phyloP scores from a whole-genome alignment of 192 early-diverging fungal genomes.

The Backusella tuberculispora region DNA sequence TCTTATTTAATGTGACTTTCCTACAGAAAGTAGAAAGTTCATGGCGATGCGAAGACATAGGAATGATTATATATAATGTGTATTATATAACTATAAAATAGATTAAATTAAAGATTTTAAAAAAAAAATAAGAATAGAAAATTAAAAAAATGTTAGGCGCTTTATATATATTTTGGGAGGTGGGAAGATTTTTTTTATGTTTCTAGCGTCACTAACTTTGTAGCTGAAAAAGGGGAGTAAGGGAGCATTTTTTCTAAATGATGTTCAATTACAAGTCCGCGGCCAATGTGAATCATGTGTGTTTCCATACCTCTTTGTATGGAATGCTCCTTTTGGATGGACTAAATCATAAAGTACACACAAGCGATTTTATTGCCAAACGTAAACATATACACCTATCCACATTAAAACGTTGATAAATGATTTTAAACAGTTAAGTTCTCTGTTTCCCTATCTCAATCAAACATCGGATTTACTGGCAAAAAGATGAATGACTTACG shows the following conservation, averaged over 20 bases:
- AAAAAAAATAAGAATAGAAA: background rate
- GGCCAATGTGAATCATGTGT: background rate
- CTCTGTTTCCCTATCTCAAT: background rate
- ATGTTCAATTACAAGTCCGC: background rate
- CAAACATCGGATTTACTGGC: background rate
- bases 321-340: conserved; percentile 9
- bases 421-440: background rate
- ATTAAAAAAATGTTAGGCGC: background rate
- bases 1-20: conserved; percentile 20
- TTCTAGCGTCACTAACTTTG: background rate
- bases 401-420: background rate
- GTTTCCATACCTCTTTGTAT: background rate
- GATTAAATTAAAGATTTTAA: background rate
- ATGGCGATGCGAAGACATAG: background rate
- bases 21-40: background rate
- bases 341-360: background rate
- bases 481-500: background rate
- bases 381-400: no score
- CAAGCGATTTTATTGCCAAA: no score
- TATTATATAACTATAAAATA: background rate
- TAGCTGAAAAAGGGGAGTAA: background rate
- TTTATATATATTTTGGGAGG: conserved; percentile 5
- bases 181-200: background rate
- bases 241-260: background rate
- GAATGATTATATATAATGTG: background rate